These are phyloP conservation scores for Fraxinus americana DNA, from an alignment of 257 asterid species.

Conservation along the genomic window DNA sequence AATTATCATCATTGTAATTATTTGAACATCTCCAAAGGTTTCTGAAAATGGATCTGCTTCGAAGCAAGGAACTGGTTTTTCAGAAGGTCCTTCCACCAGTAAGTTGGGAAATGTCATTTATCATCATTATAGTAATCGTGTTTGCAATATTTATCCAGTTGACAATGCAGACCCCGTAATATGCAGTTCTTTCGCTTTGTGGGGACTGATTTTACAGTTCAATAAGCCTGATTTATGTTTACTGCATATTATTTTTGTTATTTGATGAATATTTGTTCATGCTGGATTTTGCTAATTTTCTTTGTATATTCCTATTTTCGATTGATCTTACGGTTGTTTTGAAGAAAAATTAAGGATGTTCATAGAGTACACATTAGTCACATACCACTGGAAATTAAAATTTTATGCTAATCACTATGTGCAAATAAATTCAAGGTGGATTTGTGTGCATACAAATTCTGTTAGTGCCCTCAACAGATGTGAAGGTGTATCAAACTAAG, in stretches of 20 bases:
- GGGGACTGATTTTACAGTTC: neutral
- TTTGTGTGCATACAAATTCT: neutral
- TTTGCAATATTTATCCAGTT: slow-evolving; percentile 11
- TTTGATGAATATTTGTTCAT: neutral
- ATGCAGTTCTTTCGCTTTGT: too few relatives aligned
- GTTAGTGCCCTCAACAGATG: neutral
- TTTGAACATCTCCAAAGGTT: slow-evolving; percentile 51
- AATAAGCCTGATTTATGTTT: neutral
- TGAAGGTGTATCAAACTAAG: neutral
- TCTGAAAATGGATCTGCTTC: slow-evolving; percentile 76
- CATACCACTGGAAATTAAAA: neutral
- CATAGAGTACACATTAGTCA: neutral
- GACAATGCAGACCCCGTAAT: neutral
- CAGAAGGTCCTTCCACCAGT: slow-evolving; percentile 56
- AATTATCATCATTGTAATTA: slow-evolving; percentile 18
- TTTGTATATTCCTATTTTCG: too few relatives aligned
- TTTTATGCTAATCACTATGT: neutral
- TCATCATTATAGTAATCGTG: slow-evolving; percentile 5
- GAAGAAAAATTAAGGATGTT: neutral
- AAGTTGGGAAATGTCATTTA: slow-evolving; percentile 27
- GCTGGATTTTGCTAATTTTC: neutral
- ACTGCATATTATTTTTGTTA: neutral
- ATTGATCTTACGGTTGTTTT: too few relatives aligned
- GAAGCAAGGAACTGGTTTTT: slow-evolving; percentile 49
- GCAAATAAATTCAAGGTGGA: neutral